Conservation (phyloP, 805 yeast genomes). For the Ogataea angusta region DNA sequence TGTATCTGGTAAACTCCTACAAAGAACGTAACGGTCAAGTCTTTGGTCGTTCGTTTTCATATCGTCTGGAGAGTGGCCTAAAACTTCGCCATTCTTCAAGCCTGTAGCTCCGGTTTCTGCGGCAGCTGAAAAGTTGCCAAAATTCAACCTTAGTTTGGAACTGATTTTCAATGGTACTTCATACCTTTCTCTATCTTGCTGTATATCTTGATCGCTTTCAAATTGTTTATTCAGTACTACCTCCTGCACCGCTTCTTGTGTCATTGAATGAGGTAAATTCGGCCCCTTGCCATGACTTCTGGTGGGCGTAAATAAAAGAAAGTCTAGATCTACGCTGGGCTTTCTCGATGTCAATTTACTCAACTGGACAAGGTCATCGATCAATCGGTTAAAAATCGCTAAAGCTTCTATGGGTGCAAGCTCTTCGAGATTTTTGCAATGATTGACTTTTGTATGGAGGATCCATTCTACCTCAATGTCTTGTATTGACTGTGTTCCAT, state of each 20-base stretch:
- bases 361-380: constrained; percentile 26
- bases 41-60: background rate
- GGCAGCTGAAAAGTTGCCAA: background rate
- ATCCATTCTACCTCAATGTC: constrained; percentile 33
- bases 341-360: constrained; percentile 1
- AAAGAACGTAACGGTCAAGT: background rate
- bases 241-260: no score
- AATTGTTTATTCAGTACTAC: constrained; percentile 1
- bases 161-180: constrained; percentile 28
- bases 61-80: no score
- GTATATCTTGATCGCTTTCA: background rate
- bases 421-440: constrained; percentile 19
- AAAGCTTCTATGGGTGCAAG: constrained; percentile 29
- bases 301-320: background rate
- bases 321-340: background rate
- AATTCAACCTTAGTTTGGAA: constrained; percentile 20
- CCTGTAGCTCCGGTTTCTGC: no score
- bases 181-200: constrained; percentile 4
- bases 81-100: no score
- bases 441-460: constrained; percentile 20
- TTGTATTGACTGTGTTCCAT: no score
- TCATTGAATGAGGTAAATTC: no score
- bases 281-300: no score
- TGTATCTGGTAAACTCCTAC: background rate
- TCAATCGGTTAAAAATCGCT: constrained; percentile 26